Evolutionary conservation across 352 stramenopile species (phyloP).

Genomic region (Globisporangium camurandrum): DNA sequence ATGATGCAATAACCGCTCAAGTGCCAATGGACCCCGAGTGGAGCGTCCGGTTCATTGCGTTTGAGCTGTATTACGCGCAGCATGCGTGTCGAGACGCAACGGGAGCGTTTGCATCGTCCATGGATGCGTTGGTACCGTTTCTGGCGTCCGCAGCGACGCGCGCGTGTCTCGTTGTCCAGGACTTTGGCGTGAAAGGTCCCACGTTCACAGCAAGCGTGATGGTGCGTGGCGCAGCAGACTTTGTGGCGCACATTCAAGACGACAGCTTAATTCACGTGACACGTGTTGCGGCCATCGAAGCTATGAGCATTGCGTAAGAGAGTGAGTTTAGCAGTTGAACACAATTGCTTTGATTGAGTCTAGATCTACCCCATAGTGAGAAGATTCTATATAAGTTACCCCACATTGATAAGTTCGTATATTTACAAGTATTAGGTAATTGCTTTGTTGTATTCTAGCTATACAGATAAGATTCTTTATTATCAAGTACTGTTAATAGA

Average conservation of each 20-base stretch:
- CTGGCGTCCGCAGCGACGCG: constrained; percentile 20
- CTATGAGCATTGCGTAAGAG: constrained; percentile 6
- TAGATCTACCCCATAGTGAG: no score
- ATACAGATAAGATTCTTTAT: no score
- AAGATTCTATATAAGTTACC: no score
- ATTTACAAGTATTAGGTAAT: no score
- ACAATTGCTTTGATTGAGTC: no score
- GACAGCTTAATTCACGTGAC: constrained; percentile 10
- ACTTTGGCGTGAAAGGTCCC: constrained; percentile 11
- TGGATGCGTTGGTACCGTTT: constrained; percentile 24
- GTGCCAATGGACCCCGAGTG: constrained; percentile 39
- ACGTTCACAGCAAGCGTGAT: constrained; percentile 1
- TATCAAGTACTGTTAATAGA: no score
- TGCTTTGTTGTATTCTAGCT: no score
- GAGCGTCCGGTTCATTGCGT: constrained; percentile 37
- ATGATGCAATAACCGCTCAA: constrained; percentile 1
- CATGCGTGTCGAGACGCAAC: constrained; percentile 23
- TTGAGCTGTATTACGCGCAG: constrained; percentile 69
- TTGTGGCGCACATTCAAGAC: constrained; percentile 6
- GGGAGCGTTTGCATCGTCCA: constrained; percentile 21
- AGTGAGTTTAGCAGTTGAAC: not conserved
- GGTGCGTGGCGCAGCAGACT: not conserved
- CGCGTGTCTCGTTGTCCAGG: constrained; percentile 15
- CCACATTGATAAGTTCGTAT: no score
- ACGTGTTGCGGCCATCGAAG: not conserved